Base-by-base conservation (phyloP, 805 yeast genomes). In the Candida palmyrensis region DNA sequence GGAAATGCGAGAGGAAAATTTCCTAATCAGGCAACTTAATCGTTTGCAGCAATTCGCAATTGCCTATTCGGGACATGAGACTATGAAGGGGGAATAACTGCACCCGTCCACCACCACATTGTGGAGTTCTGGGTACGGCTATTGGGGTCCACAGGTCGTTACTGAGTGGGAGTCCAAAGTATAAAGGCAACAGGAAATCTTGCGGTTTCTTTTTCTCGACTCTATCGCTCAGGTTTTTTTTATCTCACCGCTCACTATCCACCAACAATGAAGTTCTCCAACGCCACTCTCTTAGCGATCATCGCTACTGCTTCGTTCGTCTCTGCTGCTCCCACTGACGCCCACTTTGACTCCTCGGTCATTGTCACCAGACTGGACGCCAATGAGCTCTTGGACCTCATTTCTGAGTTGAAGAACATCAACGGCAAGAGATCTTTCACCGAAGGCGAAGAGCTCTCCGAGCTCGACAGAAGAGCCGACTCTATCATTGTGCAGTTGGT, bases 201-300 rank as follows among this genome's bases (percentile, higher is more conserved):
- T n/a, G n/a, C n/a, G n/a, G n/a, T n/a, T n/a, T n/a, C n/a, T n/a
- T n/a, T n/a, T n/a, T n/a, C n/a, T n/a, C n/a, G n/a, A n/a, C n/a
- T n/a, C n/a, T n/a, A n/a, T n/a, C n/a, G n/a, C n/a, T n/a, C n/a
- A n/a, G n/a, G n/a, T 30, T 5, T 30, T 27, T 35, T 18, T 23
- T 17, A 13, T 25, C 16, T 34, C 13, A 14, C 28, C 28, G 34
- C 27, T 29, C 33, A 21, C 23, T 21, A 9, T 21, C 23, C 23
- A 9, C 9, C 23, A 21, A 21, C 39, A 45, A 66, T 66, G 72
- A 66, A 63, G 55, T 57, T 65, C 27, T 48, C 70, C 24, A 51
- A 62, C 28, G 47, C 70, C 29, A 54, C 71, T 30, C 49, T 57
- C 33, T 47, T 62, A 40, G 68, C 70, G 36, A 47, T 65, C 40